Conservation (phyloP, 768 basidiomycete genomes). For the Holtermanniella nyarrowii region DNA sequence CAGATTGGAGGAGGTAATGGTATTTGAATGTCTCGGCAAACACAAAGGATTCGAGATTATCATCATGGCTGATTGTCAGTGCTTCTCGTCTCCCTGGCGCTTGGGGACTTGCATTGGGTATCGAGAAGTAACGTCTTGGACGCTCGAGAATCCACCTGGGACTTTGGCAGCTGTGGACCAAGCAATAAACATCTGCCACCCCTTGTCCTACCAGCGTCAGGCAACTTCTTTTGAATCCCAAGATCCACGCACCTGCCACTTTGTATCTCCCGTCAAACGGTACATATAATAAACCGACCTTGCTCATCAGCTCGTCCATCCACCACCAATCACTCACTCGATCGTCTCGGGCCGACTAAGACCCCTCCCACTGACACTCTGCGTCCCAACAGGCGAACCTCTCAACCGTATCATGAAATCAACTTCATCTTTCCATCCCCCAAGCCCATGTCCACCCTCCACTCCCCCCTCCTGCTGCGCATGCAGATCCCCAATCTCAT, state of each 20-base stretch:
- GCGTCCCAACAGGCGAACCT: slow-evolving; percentile 31
- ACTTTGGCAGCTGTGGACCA: slow-evolving; percentile 35
- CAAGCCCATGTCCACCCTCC: neutral
- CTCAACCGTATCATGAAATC: slow-evolving; percentile 11
- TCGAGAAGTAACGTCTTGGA: slow-evolving; percentile 39
- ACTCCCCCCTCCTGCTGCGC: neutral
- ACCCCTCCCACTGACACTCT: slow-evolving; percentile 20
- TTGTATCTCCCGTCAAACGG: slow-evolving; percentile 42
- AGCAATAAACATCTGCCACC: slow-evolving; percentile 45
- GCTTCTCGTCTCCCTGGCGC: too few relatives aligned
- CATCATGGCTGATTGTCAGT: slow-evolving; percentile 5
- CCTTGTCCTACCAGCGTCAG: slow-evolving; percentile 27
- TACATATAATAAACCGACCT: too few relatives aligned
- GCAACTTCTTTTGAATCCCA: neutral
- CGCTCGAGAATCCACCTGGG: slow-evolving; percentile 34
- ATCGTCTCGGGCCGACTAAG: slow-evolving; percentile 44
- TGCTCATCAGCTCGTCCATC: neutral
- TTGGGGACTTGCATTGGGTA: too few relatives aligned
- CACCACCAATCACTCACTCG: slow-evolving; percentile 37
- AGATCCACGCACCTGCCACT: slow-evolving; percentile 36
- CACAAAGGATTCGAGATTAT: slow-evolving; percentile 41
- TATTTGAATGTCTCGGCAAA: slow-evolving; percentile 44
- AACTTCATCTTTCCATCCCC: slow-evolving; percentile 11
- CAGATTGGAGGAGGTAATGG: slow-evolving; percentile 39
- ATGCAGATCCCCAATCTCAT: neutral